These are phyloP conservation scores for Artomyces pyxidatus DNA, from an alignment of 768 basidiomycete species.

Conservation along the genomic window DNA sequence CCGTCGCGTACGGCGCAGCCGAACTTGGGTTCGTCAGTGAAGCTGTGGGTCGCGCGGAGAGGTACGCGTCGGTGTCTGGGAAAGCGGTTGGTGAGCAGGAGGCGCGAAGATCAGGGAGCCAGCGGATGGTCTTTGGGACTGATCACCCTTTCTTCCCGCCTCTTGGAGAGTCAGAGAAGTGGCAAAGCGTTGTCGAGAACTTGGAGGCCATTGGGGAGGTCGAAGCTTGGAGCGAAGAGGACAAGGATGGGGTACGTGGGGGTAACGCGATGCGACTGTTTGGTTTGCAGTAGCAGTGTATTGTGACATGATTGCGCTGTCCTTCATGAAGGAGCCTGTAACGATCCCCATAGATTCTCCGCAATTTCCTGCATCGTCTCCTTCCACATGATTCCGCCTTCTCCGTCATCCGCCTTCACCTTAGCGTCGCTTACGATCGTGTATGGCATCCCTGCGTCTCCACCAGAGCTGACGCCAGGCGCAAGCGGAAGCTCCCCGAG, in stretches of 20 bases:
- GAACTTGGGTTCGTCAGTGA: constrained; percentile 76
- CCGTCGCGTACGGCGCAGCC: constrained; percentile 83
- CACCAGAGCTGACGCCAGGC: constrained; percentile 58
- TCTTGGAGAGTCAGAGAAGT: constrained; percentile 54
- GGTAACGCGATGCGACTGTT: constrained; percentile 70
- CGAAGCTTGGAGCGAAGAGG: constrained; percentile 47
- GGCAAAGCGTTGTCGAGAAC: constrained; percentile 84
- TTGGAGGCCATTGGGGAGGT: constrained; percentile 68
- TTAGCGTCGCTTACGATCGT: constrained; percentile 18
- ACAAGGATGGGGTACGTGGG: constrained; percentile 61
- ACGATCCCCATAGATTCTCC: constrained; percentile 22
- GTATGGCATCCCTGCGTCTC: constrained; percentile 63
- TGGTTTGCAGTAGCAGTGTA: constrained; percentile 21
- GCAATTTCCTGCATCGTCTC: constrained; percentile 24
- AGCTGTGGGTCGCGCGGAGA: constrained; percentile 51
- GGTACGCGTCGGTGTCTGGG: constrained; percentile 26
- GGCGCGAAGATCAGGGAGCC: constrained; percentile 42
- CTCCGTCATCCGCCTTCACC: constrained; percentile 3
- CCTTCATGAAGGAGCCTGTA: no score
- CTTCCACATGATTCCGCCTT: constrained; percentile 13
- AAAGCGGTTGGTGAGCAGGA: constrained; percentile 16
- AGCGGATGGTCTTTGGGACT: constrained; percentile 71
- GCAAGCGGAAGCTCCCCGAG: constrained; percentile 81
- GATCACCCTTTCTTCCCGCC: constrained; percentile 93
- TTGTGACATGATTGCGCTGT: no score